These are phyloP conservation scores for Rhytidiadelphus loreus DNA, from an alignment of 225 moss, liverwort and hornwort genomes.

Conservation along the genomic window DNA sequence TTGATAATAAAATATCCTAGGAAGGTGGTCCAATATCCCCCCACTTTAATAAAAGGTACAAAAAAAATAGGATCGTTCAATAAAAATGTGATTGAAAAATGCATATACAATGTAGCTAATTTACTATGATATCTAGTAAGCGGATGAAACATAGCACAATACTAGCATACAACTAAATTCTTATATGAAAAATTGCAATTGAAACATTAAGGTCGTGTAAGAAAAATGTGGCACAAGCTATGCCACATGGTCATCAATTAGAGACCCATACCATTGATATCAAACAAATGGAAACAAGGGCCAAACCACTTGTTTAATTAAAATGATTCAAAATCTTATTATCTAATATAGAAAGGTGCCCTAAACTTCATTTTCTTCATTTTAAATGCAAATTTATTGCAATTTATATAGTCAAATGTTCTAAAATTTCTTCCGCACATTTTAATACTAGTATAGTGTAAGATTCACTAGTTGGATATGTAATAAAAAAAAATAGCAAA, in stretches of 20 bases:
- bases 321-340: not conserved
- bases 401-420: not conserved
- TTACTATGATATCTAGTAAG: not conserved
- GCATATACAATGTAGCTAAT: too few species aligned
- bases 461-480: not conserved
- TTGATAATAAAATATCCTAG: not conserved
- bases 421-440: not conserved
- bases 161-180: rapidly evolving
- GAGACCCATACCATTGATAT: not conserved
- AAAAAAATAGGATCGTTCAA: rapidly evolving
- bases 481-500: not conserved
- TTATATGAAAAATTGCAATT: rapidly evolving
- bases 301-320: not conserved
- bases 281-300: not conserved
- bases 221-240: not conserved
- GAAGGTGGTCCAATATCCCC: not conserved
- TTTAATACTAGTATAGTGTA: not conserved
- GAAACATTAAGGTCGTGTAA: rapidly evolving
- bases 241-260: not conserved
- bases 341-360: too few species aligned
- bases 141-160: not conserved
- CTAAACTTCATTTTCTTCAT: not conserved
- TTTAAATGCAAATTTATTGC: not conserved
- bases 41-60: not conserved
- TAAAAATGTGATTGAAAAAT: not conserved